A percentile compares a stretch with the other conserved stretches of the same genome.
phyloP scores from a whole-genome alignment of 2,329 filamentous ascomycete genomes.

The Monascus ruber region DNA sequence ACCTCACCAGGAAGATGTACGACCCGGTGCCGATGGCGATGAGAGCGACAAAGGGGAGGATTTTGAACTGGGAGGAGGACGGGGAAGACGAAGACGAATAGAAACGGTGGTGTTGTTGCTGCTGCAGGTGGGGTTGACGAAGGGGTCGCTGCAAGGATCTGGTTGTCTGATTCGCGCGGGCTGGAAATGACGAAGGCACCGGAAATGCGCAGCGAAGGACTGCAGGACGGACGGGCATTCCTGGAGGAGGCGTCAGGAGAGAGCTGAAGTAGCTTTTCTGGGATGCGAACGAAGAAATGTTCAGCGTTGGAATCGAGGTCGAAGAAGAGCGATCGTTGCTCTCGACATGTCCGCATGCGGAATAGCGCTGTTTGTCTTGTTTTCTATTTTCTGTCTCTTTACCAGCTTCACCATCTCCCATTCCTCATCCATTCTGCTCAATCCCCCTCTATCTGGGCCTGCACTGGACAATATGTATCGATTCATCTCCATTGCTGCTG shows the following conservation, averaged over 20 bases:
- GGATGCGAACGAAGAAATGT: neutral
- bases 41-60: conserved; percentile 34
- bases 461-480: too few species aligned
- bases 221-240: neutral
- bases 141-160: conserved; percentile 7
- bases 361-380: neutral
- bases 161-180: conserved; percentile 4
- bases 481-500: too few species aligned
- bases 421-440: neutral
- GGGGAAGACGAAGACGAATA: conserved; percentile 6
- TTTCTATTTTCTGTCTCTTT: neutral
- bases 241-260: neutral
- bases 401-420: neutral
- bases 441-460: too few species aligned
- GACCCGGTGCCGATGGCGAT: conserved; percentile 37
- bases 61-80: conserved; percentile 20
- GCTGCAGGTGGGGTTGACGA: conserved; percentile 2
- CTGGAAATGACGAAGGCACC: neutral
- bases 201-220: neutral
- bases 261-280: neutral
- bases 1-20: conserved; percentile 42
- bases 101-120: conserved; percentile 5
- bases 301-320: neutral
- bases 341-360: too few species aligned
- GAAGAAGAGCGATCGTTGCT: neutral